Percentiles rank a stretch among this genome's conserved stretches.
phyloP scores from a whole-genome alignment of 345 rosid genomes.

The Rhizophora mangle region DNA sequence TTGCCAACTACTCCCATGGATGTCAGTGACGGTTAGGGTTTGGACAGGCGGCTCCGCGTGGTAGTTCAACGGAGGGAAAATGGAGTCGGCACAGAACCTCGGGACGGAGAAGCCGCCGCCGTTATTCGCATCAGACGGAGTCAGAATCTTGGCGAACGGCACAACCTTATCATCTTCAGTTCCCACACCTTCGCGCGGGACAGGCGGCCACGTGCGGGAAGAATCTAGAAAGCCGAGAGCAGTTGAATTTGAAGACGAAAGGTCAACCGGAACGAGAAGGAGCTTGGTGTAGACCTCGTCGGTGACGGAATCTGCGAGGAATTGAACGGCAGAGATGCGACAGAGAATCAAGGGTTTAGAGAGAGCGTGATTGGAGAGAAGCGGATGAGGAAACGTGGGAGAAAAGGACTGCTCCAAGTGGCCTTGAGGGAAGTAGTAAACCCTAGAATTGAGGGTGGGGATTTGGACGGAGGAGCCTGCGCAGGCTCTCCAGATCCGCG shows the following conservation, averaged over 20 bases:
- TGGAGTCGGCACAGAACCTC: constrained; percentile 83
- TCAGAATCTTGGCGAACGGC: constrained; percentile 69
- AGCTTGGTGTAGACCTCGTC: constrained; percentile 72
- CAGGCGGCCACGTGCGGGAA: constrained; percentile 2
- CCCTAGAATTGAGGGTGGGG: constrained; percentile 65
- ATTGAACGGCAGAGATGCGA: constrained; percentile 45
- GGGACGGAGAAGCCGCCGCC: constrained; percentile 99
- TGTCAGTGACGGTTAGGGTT: constrained; percentile 61
- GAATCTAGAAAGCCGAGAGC: constrained; percentile 6
- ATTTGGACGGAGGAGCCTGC: constrained; percentile 71
- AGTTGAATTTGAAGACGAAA: background rate
- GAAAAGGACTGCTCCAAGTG: constrained; percentile 61
- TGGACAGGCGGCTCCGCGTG: constrained; percentile 88
- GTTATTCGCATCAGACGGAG: constrained; percentile 95
- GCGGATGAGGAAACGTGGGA: constrained; percentile 17
- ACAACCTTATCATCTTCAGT: constrained; percentile 37
- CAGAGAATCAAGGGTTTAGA: constrained; percentile 40
- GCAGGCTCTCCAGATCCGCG: constrained; percentile 76
- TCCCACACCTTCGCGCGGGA: constrained; percentile 4
- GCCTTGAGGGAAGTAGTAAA: constrained; percentile 87
- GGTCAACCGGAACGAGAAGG: constrained; percentile 33
- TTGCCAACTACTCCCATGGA: constrained; percentile 67
- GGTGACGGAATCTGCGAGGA: constrained; percentile 67
- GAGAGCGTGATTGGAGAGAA: constrained; percentile 26
- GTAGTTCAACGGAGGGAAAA: constrained; percentile 76